phyloP scores from a whole-genome alignment of 352 stramenopile genomes.

The Phytopythium chamaehyphon region DNA sequence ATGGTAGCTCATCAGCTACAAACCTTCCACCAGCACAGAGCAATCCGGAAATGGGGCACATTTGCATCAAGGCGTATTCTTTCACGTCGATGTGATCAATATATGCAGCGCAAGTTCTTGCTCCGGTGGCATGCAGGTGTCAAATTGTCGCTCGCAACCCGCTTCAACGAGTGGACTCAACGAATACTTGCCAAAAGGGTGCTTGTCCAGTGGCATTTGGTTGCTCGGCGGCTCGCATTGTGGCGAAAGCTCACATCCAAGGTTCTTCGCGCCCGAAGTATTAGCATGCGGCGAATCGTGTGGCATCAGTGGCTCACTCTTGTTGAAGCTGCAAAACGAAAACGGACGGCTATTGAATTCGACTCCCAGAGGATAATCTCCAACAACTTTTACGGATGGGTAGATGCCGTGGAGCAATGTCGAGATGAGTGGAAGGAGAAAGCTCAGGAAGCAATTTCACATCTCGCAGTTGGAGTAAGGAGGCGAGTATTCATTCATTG shows the following conservation, averaged over 20 bases:
- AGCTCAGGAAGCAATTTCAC: slow-evolving; percentile 7
- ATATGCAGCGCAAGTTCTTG: slow-evolving; percentile 38
- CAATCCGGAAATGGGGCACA: slow-evolving; percentile 20
- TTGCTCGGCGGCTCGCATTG: slow-evolving; percentile 14
- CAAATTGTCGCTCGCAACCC: slow-evolving; percentile 23
- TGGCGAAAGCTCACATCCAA: slow-evolving; percentile 20
- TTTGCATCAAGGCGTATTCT: slow-evolving; percentile 7
- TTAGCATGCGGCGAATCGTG: slow-evolving; percentile 2
- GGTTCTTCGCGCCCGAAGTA: slow-evolving; percentile 6
- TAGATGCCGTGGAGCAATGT: background rate
- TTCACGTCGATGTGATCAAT: slow-evolving; percentile 14
- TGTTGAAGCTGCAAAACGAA: slow-evolving; percentile 5
- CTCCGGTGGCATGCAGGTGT: slow-evolving; percentile 22
- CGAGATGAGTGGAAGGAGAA: slow-evolving; percentile 8
- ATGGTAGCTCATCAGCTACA: slow-evolving; percentile 8
- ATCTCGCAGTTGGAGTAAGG: slow-evolving; percentile 3
- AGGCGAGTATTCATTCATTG: slow-evolving; percentile 11
- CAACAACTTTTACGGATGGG: background rate
- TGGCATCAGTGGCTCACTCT: slow-evolving; percentile 23
- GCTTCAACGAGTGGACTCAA: slow-evolving; percentile 25
- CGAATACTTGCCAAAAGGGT: slow-evolving; percentile 21
- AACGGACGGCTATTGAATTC: slow-evolving; percentile 5
- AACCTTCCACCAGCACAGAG: slow-evolving; percentile 8
- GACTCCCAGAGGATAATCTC: background rate
- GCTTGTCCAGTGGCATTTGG: slow-evolving; percentile 17